A percentile compares a stretch with the other conserved stretches of the same genome.
phyloP scores from a whole-genome alignment of 106 monocot genomes.

The Dendrobium nobile region DNA sequence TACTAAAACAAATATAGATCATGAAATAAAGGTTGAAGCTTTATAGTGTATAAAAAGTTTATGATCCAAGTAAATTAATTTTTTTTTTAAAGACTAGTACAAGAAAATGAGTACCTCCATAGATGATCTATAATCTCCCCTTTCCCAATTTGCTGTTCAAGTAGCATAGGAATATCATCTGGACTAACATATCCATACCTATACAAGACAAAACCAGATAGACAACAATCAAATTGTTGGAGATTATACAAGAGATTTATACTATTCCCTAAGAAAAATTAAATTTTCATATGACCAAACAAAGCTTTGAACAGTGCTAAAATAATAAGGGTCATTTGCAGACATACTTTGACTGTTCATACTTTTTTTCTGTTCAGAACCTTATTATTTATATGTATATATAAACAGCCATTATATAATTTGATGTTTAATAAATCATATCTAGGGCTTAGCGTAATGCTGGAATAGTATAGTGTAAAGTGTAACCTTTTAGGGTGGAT shows the following conservation, averaged over 20 bases:
- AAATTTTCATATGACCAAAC: too few relatives aligned
- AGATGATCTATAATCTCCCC: conserved; percentile 46
- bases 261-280: too few relatives aligned
- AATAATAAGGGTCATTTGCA: neutral
- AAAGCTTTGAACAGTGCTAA: neutral
- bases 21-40: neutral
- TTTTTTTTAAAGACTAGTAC: neutral
- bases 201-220: conserved; percentile 4
- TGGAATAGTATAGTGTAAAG: neutral
- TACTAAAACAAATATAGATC: neutral
- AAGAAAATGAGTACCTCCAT: conserved; percentile 42
- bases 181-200: conserved; percentile 81
- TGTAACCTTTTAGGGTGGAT: neutral
- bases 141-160: conserved; percentile 56
- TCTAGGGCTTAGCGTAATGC: neutral
- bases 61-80: neutral
- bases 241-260: neutral
- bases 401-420: neutral
- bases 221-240: neutral
- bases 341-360: neutral
- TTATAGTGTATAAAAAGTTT: neutral
- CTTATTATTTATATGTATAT: neutral
- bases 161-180: conserved; percentile 41
- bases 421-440: neutral
- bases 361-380: neutral